These are phyloP conservation scores for Castanopsis chinensis DNA, from an alignment of 306 rosid species.

Conservation along the genomic window DNA sequence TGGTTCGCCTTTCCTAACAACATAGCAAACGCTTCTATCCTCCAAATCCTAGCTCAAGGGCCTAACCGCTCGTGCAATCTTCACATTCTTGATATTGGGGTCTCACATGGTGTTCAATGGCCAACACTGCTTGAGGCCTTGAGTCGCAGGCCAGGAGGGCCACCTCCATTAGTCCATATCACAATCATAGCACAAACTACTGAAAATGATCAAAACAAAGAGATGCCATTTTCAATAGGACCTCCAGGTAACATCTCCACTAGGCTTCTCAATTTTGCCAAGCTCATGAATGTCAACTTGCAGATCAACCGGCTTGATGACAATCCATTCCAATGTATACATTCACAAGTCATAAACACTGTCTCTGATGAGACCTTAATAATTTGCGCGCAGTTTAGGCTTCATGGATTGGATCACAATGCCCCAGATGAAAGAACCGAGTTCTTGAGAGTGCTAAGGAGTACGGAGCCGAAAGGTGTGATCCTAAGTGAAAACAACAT, in stretches of 20 bases:
- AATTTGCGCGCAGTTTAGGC: constrained; percentile 81
- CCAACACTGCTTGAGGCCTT: constrained; percentile 86
- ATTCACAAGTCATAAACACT: constrained; percentile 37
- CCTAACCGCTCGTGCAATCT: constrained; percentile 35
- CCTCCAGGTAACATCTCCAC: constrained; percentile 70
- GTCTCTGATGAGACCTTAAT: constrained; percentile 56
- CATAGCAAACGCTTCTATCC: constrained; percentile 79
- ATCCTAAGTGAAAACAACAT: constrained; percentile 72
- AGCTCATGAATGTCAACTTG: constrained; percentile 60
- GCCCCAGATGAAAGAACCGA: constrained; percentile 59
- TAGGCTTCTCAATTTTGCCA: constrained; percentile 68
- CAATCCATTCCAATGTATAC: constrained; percentile 45
- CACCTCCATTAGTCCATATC: constrained; percentile 75
- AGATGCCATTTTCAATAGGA: constrained; percentile 60
- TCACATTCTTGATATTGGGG: constrained; percentile 88
- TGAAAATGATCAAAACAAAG: constrained; percentile 46
- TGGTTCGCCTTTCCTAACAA: constrained; percentile 89
- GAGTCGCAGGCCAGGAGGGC: constrained; percentile 75
- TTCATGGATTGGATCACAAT: constrained; percentile 64
- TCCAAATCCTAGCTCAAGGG: constrained; percentile 66
- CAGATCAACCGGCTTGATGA: constrained; percentile 63
- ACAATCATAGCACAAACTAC: constrained; percentile 55
- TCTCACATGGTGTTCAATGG: constrained; percentile 94
- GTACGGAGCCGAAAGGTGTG: constrained; percentile 72
- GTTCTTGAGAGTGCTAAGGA: constrained; percentile 47